Conservation (phyloP, 2,329 filamentous ascomycete genomes). For the Beauveria australis region DNA sequence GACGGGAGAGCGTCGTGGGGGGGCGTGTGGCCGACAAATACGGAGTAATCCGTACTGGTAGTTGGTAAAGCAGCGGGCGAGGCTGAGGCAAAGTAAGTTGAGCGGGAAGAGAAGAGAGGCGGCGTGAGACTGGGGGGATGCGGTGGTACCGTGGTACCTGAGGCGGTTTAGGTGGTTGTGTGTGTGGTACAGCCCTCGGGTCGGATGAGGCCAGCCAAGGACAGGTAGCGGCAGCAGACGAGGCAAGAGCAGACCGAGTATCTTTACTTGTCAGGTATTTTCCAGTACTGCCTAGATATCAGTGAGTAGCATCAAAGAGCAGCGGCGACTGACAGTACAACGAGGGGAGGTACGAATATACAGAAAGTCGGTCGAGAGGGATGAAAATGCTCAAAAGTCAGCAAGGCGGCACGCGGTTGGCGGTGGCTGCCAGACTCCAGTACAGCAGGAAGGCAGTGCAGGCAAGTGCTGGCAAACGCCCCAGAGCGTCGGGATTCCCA, state of each 20-base stretch:
- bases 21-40: background rate
- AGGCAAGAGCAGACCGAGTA: background rate
- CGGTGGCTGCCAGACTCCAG: background rate
- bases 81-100: background rate
- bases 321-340: background rate
- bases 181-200: constrained; percentile 3
- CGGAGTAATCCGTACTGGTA: background rate
- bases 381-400: background rate
- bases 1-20: background rate
- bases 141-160: background rate
- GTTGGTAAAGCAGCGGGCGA: background rate
- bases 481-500: constrained; percentile 7
- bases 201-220: background rate
- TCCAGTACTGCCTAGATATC: no score
- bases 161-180: background rate
- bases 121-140: constrained; percentile 1
- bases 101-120: constrained; percentile 3
- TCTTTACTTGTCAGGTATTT: background rate
- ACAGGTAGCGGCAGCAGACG: background rate
- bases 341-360: background rate
- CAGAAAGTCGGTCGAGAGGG: background rate
- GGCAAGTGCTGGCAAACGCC: background rate
- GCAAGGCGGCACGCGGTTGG: background rate
- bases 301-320: background rate
- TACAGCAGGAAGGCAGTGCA: background rate